These are phyloP conservation scores for Pisolithus orientalis DNA, from an alignment of 768 basidiomycete species.

Conservation along the genomic window DNA sequence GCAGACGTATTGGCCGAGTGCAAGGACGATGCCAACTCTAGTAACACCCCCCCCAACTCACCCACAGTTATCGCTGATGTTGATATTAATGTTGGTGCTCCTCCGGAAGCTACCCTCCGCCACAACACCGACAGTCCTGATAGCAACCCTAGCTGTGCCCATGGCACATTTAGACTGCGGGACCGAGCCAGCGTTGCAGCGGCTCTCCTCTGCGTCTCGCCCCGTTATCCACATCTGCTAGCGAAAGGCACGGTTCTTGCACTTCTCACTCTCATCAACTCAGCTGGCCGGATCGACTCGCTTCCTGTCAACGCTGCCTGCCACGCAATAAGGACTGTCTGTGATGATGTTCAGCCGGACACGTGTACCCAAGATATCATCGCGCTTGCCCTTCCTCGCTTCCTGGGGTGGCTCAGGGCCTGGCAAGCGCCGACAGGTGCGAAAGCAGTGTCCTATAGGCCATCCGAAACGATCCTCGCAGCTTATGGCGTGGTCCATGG, in stretches of 20 bases:
- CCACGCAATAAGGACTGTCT: constrained; percentile 17
- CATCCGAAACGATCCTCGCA: constrained; percentile 31
- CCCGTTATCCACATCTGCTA: constrained; percentile 10
- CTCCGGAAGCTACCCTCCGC: neutral
- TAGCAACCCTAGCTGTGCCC: neutral
- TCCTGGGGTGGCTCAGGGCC: constrained; percentile 23
- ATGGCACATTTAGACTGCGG: constrained; percentile 8
- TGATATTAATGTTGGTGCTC: neutral
- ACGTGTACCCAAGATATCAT: constrained; percentile 17
- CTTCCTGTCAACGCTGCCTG: constrained; percentile 6
- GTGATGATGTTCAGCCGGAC: constrained; percentile 9
- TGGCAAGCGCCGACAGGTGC: constrained; percentile 23
- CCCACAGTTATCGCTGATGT: neutral
- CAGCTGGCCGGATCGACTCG: neutral
- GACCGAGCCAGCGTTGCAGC: constrained; percentile 21
- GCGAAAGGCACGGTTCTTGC: constrained; percentile 18
- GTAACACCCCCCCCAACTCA: neutral
- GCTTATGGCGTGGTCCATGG: constrained; percentile 40
- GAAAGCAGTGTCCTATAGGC: constrained; percentile 29
- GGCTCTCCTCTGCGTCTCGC: constrained; percentile 20
- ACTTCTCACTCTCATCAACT: constrained; percentile 14
- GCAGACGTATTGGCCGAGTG: constrained; percentile 33
- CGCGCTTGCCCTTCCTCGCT: constrained; percentile 24
- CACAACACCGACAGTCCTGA: neutral
- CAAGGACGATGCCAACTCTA: neutral